Base-by-base conservation (phyloP, 2,329 filamentous ascomycete species). In the Elsinoe arachidis region DNA sequence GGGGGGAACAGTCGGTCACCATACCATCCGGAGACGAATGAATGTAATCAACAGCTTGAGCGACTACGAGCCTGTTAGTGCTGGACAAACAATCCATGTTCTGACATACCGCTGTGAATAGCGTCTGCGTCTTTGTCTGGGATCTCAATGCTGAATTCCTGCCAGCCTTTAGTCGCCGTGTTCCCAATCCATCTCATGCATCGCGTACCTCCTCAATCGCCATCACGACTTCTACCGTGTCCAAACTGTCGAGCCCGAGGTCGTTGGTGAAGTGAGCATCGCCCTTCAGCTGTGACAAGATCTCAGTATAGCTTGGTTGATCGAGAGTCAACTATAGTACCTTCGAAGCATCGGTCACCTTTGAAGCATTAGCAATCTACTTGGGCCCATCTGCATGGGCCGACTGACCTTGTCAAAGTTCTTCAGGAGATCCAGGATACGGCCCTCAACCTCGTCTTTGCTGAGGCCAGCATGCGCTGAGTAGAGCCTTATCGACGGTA, bases 151-250 rank as follows among this genome's bases (percentile, higher is more conserved):
- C 90, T 86, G 76, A 87, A 87, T 70, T 87, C 84, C 83, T 85
- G 67, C 67, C 39, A 5, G 6, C 10, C n/a, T 61, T 70, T 55
- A 70, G 63, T 53, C 38, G 21, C 41, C 57, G 47, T 83, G 71
- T 85, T 84, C 69, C 79, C 77, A 65, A 57, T 59, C 64, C 66
- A 49, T 62, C 59, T 56, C 26, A 55, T 61, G 43, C 43, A 55
- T 17, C 17, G 46, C 74, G 63, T 76, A 90, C 87, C 85, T 99
- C 93, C 83, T 99, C 93, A 76, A 99, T 97, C 65, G 93, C 93
- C 93, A 99, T 99, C 68, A 99, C 93, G 65, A 99, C 93, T 81
- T 99, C 93, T 63, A 99, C 93, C 63, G 93, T 96, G 75, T 99
- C 93, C 74, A 99, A 83, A 77, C 88, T 95, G 80, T 99, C 93